These are phyloP conservation scores for Boechera divaricarpa DNA, from an alignment of 345 rosid species.

Conservation along the genomic window DNA sequence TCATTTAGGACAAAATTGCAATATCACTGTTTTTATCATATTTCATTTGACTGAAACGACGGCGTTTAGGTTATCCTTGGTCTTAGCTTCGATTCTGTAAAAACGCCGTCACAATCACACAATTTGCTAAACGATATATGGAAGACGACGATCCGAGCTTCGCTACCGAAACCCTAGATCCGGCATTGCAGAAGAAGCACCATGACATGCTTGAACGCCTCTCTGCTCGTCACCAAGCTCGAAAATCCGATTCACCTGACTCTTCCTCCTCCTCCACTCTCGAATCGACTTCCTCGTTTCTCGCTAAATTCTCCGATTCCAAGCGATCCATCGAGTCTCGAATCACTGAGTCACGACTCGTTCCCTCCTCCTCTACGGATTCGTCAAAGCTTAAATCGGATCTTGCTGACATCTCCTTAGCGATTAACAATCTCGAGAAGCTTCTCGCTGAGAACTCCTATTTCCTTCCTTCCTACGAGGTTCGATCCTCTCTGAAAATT, in stretches of 20 bases:
- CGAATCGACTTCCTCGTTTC: conserved; percentile 64
- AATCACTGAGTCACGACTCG: conserved; percentile 48
- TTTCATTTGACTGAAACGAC: not conserved
- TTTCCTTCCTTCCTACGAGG: conserved; percentile 77
- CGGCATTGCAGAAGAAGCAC: conserved; percentile 60
- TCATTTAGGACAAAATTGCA: not conserved
- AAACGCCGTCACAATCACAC: conserved; percentile 1
- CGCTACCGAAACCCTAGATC: conserved; percentile 36
- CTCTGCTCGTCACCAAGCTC: conserved; percentile 73
- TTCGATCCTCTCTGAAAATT: conserved; percentile 72
- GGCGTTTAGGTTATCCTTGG: not conserved
- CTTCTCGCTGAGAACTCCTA: conserved; percentile 80
- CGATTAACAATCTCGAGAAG: conserved; percentile 72
- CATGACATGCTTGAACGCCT: conserved; percentile 81
- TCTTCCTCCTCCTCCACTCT: conserved; percentile 48
- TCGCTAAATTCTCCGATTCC: conserved; percentile 62
- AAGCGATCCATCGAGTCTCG: conserved; percentile 61
- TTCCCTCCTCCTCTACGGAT: conserved; percentile 42
- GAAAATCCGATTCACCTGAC: conserved; percentile 50
- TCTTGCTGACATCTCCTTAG: conserved; percentile 56
- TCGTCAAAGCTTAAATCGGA: conserved; percentile 53
- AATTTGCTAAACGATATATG: not conserved
- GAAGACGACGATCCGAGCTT: conserved; percentile 30
- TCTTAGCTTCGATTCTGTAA: not conserved
- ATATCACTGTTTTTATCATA: not conserved